Base-by-base conservation (phyloP, 345 rosid species). In the Citrus sp. region DNA sequence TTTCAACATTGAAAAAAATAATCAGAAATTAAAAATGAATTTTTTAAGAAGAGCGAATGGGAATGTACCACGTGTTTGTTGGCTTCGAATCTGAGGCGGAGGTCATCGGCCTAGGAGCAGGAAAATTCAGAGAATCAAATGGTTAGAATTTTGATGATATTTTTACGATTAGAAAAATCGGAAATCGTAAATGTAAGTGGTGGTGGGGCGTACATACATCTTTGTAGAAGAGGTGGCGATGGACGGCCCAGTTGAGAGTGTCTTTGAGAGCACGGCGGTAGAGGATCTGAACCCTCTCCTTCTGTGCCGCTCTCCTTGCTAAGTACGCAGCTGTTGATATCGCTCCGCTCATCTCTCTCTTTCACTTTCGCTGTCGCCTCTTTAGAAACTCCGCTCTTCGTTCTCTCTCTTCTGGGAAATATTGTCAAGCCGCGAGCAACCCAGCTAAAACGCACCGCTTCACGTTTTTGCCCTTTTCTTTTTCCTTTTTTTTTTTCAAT, bases 201-300 rank as follows among this genome's bases (percentile, higher is more conserved):
- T 13, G 51, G 51, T 16, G 49, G 77, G 60, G 40, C 22, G 24
- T 87, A 92, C 99, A 73, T 96, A 94, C 99, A 72, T 96, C 98
- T 61, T 82, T 78, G 80, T 94, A 94, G 85, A 96, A 96, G 80
- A 94, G 94, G 80, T 92, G 95, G 84, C 97, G 97, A 86, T 91
- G 98, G 58, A 96, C 99, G 74, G 97, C 97, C 98, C 99, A 94
- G 86, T 92, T 92, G 63, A 96, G 97, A 60, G 92, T 89, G 80
- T 96, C 98, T 83, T 90, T 94, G 51, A 96, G 95, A 56, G 99
- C 97, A 59, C 97, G 97, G 70, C 98, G 90, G 84, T 96, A 94
- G 56, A 96, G 97, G 85, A 96, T 92, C 84, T 93, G 87, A 68
- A 91, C 97, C 82, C 92, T 89, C 89, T 94, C 95, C 87, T 87